phyloP scores from a whole-genome alignment of 305 asterid species.

The Fraxinus ornus region DNA sequence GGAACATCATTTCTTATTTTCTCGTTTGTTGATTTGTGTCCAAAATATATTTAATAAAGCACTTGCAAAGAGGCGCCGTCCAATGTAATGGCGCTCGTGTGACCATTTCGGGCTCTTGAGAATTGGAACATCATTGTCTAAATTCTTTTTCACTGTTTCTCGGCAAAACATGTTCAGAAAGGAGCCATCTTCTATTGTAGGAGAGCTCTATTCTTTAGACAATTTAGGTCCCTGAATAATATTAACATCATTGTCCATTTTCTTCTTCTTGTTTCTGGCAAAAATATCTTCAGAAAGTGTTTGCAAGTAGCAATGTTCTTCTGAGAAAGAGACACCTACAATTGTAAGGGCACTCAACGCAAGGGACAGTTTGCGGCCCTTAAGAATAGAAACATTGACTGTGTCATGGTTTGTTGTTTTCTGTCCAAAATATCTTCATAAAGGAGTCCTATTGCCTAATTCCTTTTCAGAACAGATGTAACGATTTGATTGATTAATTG shows the following conservation, averaged over 20 bases:
- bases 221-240: neutral
- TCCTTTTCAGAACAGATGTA: neutral
- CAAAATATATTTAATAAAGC: no score
- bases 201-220: neutral
- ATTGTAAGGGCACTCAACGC: neutral
- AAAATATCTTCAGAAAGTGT: neutral
- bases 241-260: neutral
- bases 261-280: neutral
- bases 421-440: neutral
- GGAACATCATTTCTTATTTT: neutral
- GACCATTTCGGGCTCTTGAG: neutral
- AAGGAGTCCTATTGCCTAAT: neutral
- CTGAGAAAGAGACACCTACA: neutral
- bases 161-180: neutral
- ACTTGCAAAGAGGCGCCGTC: neutral
- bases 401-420: neutral
- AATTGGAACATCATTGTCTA: neutral
- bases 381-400: neutral
- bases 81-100: neutral
- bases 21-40: neutral
- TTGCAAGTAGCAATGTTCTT: neutral
- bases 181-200: neutral
- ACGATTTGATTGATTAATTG: neutral
- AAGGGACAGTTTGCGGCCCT: neutral
- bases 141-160: neutral